Evolutionary conservation across 495 filamentous ascomycete genomes (phyloP).

Genomic region (Penicillium soppii): DNA sequence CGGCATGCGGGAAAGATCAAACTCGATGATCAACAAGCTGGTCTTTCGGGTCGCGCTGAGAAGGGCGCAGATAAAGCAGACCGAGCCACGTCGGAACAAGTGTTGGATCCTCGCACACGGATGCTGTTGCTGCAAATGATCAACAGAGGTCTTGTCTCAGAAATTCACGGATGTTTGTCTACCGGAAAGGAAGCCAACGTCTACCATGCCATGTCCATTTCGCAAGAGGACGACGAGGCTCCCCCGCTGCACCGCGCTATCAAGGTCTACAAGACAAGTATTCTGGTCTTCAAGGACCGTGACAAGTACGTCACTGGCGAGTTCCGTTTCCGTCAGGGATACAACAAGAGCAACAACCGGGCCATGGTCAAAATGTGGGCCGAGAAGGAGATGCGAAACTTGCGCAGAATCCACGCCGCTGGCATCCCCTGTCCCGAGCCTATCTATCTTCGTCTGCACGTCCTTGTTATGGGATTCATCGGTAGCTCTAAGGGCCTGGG

Average conservation of each 20-base stretch:
- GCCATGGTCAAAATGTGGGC: constrained; percentile 98
- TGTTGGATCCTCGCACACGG: constrained; percentile 87
- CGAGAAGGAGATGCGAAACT: constrained; percentile 95
- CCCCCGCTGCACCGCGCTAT: constrained; percentile 71
- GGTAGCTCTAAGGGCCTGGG: constrained; percentile 84
- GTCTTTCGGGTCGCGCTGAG: constrained; percentile 49
- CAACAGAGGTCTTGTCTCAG: constrained; percentile 76
- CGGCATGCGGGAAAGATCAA: constrained; percentile 88
- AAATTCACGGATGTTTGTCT: constrained; percentile 87
- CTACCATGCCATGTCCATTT: constrained; percentile 70
- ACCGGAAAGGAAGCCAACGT: constrained; percentile 99
- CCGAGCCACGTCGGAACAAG: constrained; percentile 89
- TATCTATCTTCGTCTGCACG: constrained; percentile 80
- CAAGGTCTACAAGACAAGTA: constrained; percentile 98
- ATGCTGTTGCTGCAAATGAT: constrained; percentile 96
- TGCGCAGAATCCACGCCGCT: constrained; percentile 76
- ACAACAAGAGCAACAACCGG: constrained; percentile 87
- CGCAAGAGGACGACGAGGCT: constrained; percentile 42
- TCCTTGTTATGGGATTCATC: constrained; percentile 90
- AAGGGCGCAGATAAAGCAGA: constrained; percentile 75
- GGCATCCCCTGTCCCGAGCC: constrained; percentile 91
- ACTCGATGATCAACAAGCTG: constrained; percentile 65
- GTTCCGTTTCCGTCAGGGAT: constrained; percentile 76
- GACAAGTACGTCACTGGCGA: constrained; percentile 94
- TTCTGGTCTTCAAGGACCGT: constrained; percentile 94